phyloP scores from a whole-genome alignment of 2,329 filamentous ascomycete genomes.

The Colletotrichum coccodes region DNA sequence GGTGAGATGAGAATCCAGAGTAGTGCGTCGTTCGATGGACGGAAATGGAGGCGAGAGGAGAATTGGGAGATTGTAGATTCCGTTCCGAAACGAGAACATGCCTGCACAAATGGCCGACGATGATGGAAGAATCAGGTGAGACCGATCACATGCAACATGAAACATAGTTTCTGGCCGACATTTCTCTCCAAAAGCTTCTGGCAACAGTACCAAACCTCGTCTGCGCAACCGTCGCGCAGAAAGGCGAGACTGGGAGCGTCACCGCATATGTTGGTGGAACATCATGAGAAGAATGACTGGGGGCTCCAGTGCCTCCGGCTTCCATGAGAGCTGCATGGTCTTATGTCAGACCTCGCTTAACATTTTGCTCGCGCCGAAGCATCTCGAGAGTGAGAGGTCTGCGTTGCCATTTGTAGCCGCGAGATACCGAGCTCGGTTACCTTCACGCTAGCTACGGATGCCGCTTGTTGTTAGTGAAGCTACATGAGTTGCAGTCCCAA shows the following conservation, averaged over 20 bases:
- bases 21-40: constrained; percentile 32
- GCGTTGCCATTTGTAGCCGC: background rate
- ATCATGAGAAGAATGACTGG: background rate
- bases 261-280: constrained; percentile 57
- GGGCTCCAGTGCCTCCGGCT: background rate
- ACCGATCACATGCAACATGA: background rate
- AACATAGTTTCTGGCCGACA: background rate
- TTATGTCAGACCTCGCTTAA: background rate
- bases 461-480: background rate
- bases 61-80: constrained; percentile 62
- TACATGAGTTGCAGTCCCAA: background rate
- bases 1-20: constrained; percentile 68
- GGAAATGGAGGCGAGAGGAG: constrained; percentile 41
- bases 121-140: constrained; percentile 43
- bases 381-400: background rate
- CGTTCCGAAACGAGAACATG: constrained; percentile 81
- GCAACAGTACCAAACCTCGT: constrained; percentile 68
- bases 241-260: constrained; percentile 59
- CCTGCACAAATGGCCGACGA: constrained; percentile 55
- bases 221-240: constrained; percentile 64
- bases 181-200: constrained; percentile 52
- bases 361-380: background rate
- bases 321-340: background rate
- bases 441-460: background rate
- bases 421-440: background rate